Percentiles rank a stretch among this genome's conserved stretches.
phyloP scores from a whole-genome alignment of 768 basidiomycete genomes.

The Tulasnella sp. region DNA sequence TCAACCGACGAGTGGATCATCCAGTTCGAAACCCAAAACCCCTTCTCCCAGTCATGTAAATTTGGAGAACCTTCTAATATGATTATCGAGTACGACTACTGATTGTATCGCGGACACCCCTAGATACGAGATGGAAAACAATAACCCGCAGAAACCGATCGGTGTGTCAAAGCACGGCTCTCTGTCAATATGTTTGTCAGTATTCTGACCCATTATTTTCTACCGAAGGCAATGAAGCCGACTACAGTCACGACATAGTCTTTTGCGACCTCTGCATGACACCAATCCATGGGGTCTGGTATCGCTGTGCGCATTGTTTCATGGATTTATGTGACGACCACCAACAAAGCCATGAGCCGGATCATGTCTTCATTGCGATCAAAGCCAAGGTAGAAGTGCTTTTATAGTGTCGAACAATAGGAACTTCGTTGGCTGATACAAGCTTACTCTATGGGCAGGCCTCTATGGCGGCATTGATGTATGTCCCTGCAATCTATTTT shows the following conservation, averaged over 20 bases:
- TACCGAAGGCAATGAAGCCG: not conserved
- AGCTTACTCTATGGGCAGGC: no score
- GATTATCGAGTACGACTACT: not conserved
- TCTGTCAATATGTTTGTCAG: no score
- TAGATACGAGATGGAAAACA: not conserved
- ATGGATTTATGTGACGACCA: constrained; percentile 85
- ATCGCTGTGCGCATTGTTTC: constrained; percentile 84
- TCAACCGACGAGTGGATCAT: constrained; percentile 74
- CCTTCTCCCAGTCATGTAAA: constrained; percentile 71
- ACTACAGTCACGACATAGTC: not conserved
- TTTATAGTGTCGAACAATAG: no score
- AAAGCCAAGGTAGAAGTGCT: constrained; percentile 64
- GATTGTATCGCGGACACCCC: not conserved
- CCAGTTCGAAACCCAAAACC: constrained; percentile 57
- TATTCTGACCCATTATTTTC: not conserved
- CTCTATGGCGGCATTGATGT: no score
- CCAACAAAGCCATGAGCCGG: constrained; percentile 76
- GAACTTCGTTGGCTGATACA: no score
- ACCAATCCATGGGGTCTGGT: constrained; percentile 83
- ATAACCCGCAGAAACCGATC: not conserved
- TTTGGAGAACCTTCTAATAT: constrained; percentile 11
- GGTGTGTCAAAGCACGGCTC: no score
- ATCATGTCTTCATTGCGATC: constrained; percentile 85
- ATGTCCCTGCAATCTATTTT: no score
- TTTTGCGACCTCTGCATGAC: constrained; percentile 83